These are phyloP conservation scores for Pholiota conissans DNA, from an alignment of 768 basidiomycete genomes.

Conservation along the genomic window DNA sequence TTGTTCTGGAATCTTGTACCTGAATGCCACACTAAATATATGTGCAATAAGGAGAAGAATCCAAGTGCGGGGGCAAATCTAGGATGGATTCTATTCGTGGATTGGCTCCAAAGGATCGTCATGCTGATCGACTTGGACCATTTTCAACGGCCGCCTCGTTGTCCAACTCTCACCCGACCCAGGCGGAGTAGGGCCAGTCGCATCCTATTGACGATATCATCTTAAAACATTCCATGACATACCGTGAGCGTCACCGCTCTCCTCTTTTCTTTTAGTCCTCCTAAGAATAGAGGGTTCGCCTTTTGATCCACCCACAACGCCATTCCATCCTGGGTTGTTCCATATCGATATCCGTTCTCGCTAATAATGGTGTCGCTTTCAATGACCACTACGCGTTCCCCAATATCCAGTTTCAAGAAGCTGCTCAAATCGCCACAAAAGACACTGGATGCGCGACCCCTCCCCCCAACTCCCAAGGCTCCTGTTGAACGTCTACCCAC, in stretches of 20 bases:
- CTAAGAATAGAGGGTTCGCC: neutral
- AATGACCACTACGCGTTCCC: neutral
- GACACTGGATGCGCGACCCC: neutral
- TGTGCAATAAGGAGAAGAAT: neutral
- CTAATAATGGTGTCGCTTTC: neutral
- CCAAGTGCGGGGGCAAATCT: neutral
- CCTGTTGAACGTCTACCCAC: slow-evolving; percentile 16
- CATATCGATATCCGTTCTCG: neutral
- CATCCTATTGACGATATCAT: neutral
- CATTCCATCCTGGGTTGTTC: neutral
- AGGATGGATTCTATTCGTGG: neutral
- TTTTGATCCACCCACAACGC: neutral
- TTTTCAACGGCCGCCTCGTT: neutral
- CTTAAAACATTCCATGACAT: neutral
- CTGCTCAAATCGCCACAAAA: slow-evolving; percentile 9
- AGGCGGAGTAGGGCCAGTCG: neutral
- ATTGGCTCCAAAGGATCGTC: neutral
- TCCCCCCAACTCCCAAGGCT: slow-evolving; percentile 1
- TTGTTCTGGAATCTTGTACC: neutral
- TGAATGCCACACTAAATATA: neutral
- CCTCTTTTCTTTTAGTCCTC: neutral
- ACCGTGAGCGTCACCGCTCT: neutral
- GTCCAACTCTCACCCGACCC: neutral
- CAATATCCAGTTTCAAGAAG: slow-evolving; percentile 10
- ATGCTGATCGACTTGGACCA: neutral